phyloP scores from a whole-genome alignment of 1,284 basidiomycete species.

The Takashimella koratensis region DNA sequence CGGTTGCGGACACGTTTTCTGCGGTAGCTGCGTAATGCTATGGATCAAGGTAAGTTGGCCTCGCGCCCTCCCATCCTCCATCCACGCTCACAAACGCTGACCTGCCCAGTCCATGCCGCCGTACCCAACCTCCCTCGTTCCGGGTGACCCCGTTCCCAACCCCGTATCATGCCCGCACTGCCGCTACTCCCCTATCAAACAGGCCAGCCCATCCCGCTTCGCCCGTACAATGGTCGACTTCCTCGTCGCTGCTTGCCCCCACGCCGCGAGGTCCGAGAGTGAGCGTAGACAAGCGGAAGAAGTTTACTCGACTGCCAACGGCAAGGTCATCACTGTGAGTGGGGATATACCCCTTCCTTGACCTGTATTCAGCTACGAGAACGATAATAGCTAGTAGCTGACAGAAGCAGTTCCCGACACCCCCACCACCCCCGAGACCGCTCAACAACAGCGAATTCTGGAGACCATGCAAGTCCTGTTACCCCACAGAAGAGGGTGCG shows the following conservation, averaged over 20 bases:
- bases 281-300: slow-evolving; percentile 14
- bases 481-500: slow-evolving; percentile 13
- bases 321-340: slow-evolving; percentile 12
- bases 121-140: slow-evolving; percentile 69
- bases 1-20: slow-evolving; percentile 24
- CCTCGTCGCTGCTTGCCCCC: slow-evolving; percentile 13
- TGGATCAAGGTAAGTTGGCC: slow-evolving; percentile 21
- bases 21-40: slow-evolving; percentile 19
- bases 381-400: too few species aligned
- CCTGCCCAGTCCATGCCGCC: slow-evolving; percentile 54
- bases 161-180: slow-evolving; percentile 23
- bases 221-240: slow-evolving; percentile 18
- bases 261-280: slow-evolving; percentile 12
- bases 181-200: slow-evolving; percentile 17
- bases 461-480: slow-evolving; percentile 21
- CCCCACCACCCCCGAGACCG: slow-evolving; percentile 15
- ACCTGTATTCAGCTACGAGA: slow-evolving; percentile 1
- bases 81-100: slow-evolving; percentile 4
- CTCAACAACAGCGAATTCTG: slow-evolving; percentile 16
- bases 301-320: slow-evolving; percentile 7
- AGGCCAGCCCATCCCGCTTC: slow-evolving; percentile 14
- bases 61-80: background rate
- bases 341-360: background rate
- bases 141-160: slow-evolving; percentile 68
- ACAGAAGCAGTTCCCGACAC: slow-evolving; percentile 18